phyloP scores from a whole-genome alignment of 169 alveolate genomes.

The Condylostoma magnum region DNA sequence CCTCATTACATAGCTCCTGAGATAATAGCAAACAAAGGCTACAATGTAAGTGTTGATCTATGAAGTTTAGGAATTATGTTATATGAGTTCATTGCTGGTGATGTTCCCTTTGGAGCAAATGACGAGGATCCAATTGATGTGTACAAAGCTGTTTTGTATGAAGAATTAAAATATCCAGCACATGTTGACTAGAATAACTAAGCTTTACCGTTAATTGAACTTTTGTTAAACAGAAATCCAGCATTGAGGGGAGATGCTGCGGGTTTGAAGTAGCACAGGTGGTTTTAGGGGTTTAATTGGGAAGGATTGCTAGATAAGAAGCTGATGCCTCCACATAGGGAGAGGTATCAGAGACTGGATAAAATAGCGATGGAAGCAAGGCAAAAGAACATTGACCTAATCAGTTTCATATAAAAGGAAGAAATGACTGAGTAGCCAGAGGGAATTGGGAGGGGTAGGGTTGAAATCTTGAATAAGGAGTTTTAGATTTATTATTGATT shows the following conservation, averaged over 20 bases:
- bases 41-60: slow-evolving; percentile 93
- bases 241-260: slow-evolving; percentile 26
- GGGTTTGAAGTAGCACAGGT: neutral
- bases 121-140: slow-evolving; percentile 95
- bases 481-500: no score
- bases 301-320: neutral
- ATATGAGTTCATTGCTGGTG: slow-evolving; percentile 98
- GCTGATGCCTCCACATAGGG: neutral
- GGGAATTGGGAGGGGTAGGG: no score
- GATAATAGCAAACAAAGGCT: slow-evolving; percentile 91
- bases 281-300: neutral
- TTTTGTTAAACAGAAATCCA: slow-evolving; percentile 47
- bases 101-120: slow-evolving; percentile 97
- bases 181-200: neutral
- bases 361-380: no score
- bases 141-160: slow-evolving; percentile 90
- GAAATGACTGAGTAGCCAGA: no score
- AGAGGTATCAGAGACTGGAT: no score
- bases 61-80: slow-evolving; percentile 98
- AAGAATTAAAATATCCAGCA: slow-evolving; percentile 64
- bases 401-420: no score
- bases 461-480: no score
- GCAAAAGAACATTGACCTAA: no score
- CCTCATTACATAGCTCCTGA: slow-evolving; percentile 86
- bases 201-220: slow-evolving; percentile 47